phyloP scores from a whole-genome alignment of 2,329 filamentous ascomycete genomes.

The Sclerotinia spermophila region DNA sequence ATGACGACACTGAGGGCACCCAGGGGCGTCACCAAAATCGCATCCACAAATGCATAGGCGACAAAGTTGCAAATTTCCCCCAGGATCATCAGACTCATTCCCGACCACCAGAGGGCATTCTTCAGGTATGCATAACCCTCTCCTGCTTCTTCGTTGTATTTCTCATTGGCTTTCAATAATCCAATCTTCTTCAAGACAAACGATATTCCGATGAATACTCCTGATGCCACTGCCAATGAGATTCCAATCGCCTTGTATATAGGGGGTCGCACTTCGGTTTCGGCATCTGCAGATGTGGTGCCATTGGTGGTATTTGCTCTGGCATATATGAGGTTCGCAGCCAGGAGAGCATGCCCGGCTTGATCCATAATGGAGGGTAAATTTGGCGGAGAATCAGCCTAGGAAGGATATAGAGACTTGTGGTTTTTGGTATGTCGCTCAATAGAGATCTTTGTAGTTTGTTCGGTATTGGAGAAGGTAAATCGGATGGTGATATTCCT shows the following conservation, averaged over 20 bases:
- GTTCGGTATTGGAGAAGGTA: neutral
- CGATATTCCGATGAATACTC: constrained; percentile 87
- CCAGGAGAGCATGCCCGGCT: constrained; percentile 38
- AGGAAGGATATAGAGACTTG: constrained; percentile 1
- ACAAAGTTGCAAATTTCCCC: constrained; percentile 97
- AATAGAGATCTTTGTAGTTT: constrained; percentile 1
- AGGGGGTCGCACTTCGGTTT: constrained; percentile 29
- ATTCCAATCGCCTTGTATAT: constrained; percentile 85
- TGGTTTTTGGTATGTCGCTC: constrained; percentile 11
- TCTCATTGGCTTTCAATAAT: constrained; percentile 85
- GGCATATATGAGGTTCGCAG: constrained; percentile 43
- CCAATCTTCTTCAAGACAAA: constrained; percentile 96
- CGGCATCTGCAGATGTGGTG: constrained; percentile 28
- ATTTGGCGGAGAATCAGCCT: constrained; percentile 20
- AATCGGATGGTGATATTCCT: neutral
- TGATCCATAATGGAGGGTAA: constrained; percentile 39
- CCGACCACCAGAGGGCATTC: constrained; percentile 90
- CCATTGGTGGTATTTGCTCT: constrained; percentile 41
- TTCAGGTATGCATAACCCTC: constrained; percentile 97
- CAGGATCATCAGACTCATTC: constrained; percentile 95
- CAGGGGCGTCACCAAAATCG: constrained; percentile 88
- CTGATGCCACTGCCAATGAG: constrained; percentile 77
- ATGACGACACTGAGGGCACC: constrained; percentile 91
- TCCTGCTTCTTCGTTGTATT: constrained; percentile 92
- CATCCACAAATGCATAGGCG: constrained; percentile 94